A percentile compares a stretch with the other conserved stretches of the same genome.
These are phyloP conservation scores for Populus hybrid DNA, from an alignment of 441 rosid genomes.

Conservation along the genomic window DNA sequence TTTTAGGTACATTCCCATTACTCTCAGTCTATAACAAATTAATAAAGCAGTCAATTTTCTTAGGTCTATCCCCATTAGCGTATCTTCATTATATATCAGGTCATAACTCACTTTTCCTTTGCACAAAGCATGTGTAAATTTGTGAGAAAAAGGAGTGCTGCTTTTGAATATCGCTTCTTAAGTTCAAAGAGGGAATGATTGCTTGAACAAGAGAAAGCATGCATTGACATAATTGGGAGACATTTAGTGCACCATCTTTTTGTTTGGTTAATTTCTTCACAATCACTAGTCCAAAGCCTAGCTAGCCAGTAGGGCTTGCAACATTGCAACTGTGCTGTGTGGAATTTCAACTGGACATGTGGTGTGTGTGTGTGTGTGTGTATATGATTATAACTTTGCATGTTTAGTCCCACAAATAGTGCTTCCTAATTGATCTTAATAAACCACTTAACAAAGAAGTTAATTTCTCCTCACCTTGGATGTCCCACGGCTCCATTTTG, in stretches of 20 bases:
- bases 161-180: neutral
- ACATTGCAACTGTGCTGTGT: too few relatives aligned
- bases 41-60: neutral
- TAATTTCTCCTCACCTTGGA: constrained; percentile 53
- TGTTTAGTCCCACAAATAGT: neutral
- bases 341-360: too few relatives aligned
- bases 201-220: neutral
- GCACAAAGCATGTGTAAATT: neutral
- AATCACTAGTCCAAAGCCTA: neutral
- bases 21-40: neutral
- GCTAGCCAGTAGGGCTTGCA: neutral
- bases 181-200: neutral
- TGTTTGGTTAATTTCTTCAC: neutral
- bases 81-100: neutral
- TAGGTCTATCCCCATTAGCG: too few relatives aligned
- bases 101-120: neutral
- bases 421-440: neutral
- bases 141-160: neutral
- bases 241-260: neutral
- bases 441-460: neutral
- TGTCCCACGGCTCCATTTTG: constrained; percentile 99
- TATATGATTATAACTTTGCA: neutral
- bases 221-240: neutral
- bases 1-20: neutral
- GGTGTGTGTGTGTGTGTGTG: too few relatives aligned